Base-by-base conservation (phyloP, 2,329 filamentous ascomycete genomes). In the Exophiala oligosperma region DNA sequence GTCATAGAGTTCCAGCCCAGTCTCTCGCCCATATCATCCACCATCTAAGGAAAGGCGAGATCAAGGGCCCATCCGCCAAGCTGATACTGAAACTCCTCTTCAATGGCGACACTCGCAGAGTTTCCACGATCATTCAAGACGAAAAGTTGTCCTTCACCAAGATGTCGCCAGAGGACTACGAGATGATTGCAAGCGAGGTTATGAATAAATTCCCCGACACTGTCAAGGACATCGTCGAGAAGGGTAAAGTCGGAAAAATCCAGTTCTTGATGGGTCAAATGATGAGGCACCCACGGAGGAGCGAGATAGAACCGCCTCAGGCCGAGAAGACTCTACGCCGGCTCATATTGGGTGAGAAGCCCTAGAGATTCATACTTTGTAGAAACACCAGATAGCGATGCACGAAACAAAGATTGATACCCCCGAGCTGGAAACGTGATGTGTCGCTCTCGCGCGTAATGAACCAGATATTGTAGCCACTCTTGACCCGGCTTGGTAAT, bases 201-300 rank as follows among this genome's bases (percentile, higher is more conserved):
- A 73, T 89, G 49, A 71, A 76, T 1, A 76, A 78, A 57, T 84
- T 86, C 59, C 77, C 77, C 1, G 76, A 81, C 38, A 81, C 86
- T 74, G 84, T 86, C 1, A 74, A 78, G 54, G 81, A 85, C 52
- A 85, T 89, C 50, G 75, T 79, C 43, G 75, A 78, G 48, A 85
- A 83, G 67, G 80, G 81, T 0, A 84, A 87, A 63, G 74, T 77
- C 29, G 84, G 84, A n/a, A 90, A 89, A 71, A 70, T 87, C 5
- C 85, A 84, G 66, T 89, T 82, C 76, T 82, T 89, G 65, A 81
- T 90, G 12, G 87, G 87, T 9, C 83, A 87, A 70, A 87, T 89
- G 82, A 85, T 89, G 73, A 77, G 82, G 46, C 73, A 75, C 60
- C 84, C 83, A 28, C 77, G 80, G 28, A 82, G 84, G 59, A 85